A percentile compares a stretch with the other conserved stretches of the same genome.
Evolutionary conservation across 495 filamentous ascomycete species (phyloP).

Genomic region (Penicillium taxi): DNA sequence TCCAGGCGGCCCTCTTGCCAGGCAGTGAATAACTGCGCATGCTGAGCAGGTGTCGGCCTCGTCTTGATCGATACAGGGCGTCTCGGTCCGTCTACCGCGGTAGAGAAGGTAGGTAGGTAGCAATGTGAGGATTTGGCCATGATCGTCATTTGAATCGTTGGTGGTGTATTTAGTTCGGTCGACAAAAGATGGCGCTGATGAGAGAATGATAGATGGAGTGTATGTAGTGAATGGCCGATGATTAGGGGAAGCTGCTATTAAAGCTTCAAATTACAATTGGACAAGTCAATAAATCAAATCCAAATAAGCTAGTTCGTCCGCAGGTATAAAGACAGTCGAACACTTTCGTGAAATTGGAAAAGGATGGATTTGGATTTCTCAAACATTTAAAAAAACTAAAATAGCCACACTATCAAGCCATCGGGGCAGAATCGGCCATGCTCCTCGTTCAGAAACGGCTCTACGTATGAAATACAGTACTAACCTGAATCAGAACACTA

Average conservation of each 20-base stretch:
- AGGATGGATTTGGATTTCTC: constrained; percentile 17
- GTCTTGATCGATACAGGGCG: constrained; percentile 33
- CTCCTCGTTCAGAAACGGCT: constrained; percentile 16
- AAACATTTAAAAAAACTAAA: constrained; percentile 21
- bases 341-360: too few relatives aligned
- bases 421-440: constrained; percentile 19
- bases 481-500: constrained; percentile 8
- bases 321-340: too few relatives aligned
- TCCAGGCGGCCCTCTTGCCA: constrained; percentile 23
- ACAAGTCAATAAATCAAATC: too few relatives aligned
- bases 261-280: too few relatives aligned
- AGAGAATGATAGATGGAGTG: too few relatives aligned
- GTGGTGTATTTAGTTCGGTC: too few relatives aligned
- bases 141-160: too few relatives aligned
- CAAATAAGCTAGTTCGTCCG: too few relatives aligned
- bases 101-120: constrained; percentile 30
- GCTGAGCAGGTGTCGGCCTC: constrained; percentile 24
- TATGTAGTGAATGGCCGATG: too few relatives aligned
- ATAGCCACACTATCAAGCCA: constrained; percentile 18
- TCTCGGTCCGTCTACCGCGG: constrained; percentile 23
- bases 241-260: too few relatives aligned
- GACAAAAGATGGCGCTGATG: too few relatives aligned
- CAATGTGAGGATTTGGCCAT: constrained; percentile 35
- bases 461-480: constrained; percentile 15
- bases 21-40: constrained; percentile 30